Evolutionary conservation across 2,329 filamentous ascomycete species (phyloP), one percentile per base, ranked within the genome.

Genomic region (Emergomyces africanus): DNA sequence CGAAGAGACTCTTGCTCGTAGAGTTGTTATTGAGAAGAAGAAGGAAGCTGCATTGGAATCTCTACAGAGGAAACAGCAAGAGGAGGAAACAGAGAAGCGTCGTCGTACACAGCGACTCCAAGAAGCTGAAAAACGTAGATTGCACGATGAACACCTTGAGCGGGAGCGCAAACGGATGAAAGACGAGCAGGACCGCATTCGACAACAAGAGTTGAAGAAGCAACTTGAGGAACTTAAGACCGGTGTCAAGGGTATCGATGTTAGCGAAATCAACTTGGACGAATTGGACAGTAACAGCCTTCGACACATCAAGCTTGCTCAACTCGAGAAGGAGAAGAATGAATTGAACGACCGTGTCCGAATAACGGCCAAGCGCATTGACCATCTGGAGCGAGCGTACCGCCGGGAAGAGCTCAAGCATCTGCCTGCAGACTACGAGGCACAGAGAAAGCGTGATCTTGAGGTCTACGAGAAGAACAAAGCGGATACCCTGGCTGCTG

Each of bases 291-390:
- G 86, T 73, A 90, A 90, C 74, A 86, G 87, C 64, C 88, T 99
- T 67, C 91, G 94, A 72, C 87, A 89, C 66, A 87, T 99, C 78
- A 97, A 97, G 81, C 83, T 99, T 60, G 88, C 89, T 62, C 92
- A 96, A 75, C 83, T 99, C 12, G 94, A 97, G 78, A 91, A 92
- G 67, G 94, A 97, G 80, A 99, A 97, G 86, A 95, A 92, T 70
- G 90, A 94, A 70, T 85, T 96, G 66, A 89, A 88, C 64, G 90
- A 96, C 76, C 90, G 88, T 72, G 83, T 97, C 57, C 87, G 90
- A 68, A 84, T 95, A 67, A 95, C 91, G 61, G 90, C 88, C 73
- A 97, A 96, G 83, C 88, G 94, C 64, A 89, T 96, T 68, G 94
- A 99, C 71, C 92, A 99, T 76, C 79, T 99, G 67, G 94, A 99